Conservation (phyloP, 1,284 basidiomycete genomes). For the Ustilago esculenta region DNA sequence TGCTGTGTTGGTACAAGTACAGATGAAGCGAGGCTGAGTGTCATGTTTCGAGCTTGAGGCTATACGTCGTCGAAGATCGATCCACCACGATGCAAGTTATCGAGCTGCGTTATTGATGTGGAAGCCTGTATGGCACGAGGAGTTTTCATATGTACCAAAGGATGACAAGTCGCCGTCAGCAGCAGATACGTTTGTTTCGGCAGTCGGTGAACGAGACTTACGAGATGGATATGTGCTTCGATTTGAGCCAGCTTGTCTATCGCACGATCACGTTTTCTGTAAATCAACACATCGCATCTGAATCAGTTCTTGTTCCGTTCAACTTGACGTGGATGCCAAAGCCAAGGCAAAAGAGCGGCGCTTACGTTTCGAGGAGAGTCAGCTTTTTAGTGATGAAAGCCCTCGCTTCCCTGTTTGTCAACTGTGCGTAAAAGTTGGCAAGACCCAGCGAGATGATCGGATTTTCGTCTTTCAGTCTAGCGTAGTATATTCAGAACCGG, state of each 20-base stretch:
- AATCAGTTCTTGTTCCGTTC: background rate
- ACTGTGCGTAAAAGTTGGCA: slow-evolving; percentile 44
- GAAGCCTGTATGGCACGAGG: slow-evolving; percentile 47
- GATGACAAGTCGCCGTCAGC: too few species aligned
- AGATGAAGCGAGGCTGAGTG: background rate
- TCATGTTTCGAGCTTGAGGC: background rate
- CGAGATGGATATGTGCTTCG: slow-evolving; percentile 48
- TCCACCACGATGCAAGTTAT: slow-evolving; percentile 46
- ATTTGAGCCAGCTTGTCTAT: slow-evolving; percentile 48
- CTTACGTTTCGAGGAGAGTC: slow-evolving; percentile 38
- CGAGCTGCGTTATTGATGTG: slow-evolving; percentile 49
- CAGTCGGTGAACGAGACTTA: too few species aligned
- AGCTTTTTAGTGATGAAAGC: slow-evolving; percentile 49
- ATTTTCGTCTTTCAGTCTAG: slow-evolving; percentile 23
- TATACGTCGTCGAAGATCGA: slow-evolving; percentile 38
- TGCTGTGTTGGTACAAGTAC: slow-evolving; percentile 13
- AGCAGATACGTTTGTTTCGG: too few species aligned
- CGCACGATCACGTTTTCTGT: slow-evolving; percentile 31
- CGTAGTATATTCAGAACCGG: too few species aligned
- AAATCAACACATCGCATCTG: too few species aligned
- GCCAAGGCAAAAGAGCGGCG: background rate
- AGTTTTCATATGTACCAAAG: too few species aligned
- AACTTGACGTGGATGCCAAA: background rate
- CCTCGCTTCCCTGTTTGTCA: slow-evolving; percentile 42
- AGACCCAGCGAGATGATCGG: slow-evolving; percentile 43